Evolutionary conservation across 1,284 basidiomycete species (phyloP).

Genomic region (Sporisorium graminicola): DNA sequence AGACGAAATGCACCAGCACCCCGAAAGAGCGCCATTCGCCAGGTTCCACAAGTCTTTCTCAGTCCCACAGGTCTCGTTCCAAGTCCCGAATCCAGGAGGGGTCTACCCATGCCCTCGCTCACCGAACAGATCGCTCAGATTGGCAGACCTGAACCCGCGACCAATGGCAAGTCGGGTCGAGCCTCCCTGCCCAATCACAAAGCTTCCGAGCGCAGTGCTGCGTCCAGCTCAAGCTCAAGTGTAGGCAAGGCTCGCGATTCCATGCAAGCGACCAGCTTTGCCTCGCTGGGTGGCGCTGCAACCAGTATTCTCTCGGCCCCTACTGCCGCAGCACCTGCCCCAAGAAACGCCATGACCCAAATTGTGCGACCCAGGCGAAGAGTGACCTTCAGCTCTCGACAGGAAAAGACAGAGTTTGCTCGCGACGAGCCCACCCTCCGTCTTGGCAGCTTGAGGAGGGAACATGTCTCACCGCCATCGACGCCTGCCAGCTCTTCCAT

Average conservation of each 20-base stretch:
- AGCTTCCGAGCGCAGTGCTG: slow-evolving; percentile 4
- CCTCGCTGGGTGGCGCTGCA: slow-evolving; percentile 23
- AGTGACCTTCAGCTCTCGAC: slow-evolving; percentile 55
- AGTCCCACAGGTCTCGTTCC: slow-evolving; percentile 61
- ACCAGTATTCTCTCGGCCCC: slow-evolving; percentile 30
- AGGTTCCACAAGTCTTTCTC: slow-evolving; percentile 59
- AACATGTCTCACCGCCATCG: slow-evolving; percentile 42
- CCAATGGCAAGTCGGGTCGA: slow-evolving; percentile 18
- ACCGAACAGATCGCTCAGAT: slow-evolving; percentile 46
- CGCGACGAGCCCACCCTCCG: slow-evolving; percentile 54
- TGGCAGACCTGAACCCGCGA: slow-evolving; percentile 21
- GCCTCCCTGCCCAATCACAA: slow-evolving; percentile 29
- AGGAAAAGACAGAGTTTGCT: slow-evolving; percentile 55
- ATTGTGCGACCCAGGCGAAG: slow-evolving; percentile 47
- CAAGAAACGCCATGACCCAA: slow-evolving; percentile 39
- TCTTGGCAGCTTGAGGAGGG: slow-evolving; percentile 41
- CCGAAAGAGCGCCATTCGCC: slow-evolving; percentile 60
- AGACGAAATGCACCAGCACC: slow-evolving; percentile 53
- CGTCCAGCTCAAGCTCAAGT: slow-evolving; percentile 3
- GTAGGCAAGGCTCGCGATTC: slow-evolving; percentile 25
- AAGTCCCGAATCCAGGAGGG: slow-evolving; percentile 49
- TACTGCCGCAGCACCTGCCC: slow-evolving; percentile 13
- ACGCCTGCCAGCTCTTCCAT: slow-evolving; percentile 41
- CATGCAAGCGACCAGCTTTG: slow-evolving; percentile 23
- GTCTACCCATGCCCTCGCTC: slow-evolving; percentile 38